Evolutionary conservation across 495 filamentous ascomycete species (phyloP), one percentile per base, ranked within the genome.

Genomic region (Oidiodendron maius): DNA sequence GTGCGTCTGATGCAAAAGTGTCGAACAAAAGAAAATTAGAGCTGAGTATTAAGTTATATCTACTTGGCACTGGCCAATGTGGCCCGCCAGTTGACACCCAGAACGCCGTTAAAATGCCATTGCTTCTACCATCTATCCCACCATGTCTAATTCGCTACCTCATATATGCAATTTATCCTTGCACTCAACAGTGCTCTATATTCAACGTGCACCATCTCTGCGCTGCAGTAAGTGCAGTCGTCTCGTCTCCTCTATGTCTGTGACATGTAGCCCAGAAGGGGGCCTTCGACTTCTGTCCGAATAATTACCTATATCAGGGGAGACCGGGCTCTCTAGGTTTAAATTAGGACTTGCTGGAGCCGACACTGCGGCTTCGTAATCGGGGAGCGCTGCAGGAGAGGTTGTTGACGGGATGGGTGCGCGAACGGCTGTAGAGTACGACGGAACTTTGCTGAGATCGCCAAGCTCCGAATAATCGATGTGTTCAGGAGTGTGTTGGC

Each of bases 361-460:
- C 11, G 71, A 65, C 4, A 72, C 66, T 9, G 71, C 76, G 11
- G 66, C 57, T 20, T 71, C 61, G 58, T 82, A 82, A 44, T 71
- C 71, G 1, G 78, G 78, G 21, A 82, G 64, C 2, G 63, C 63
- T 35, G 72, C 52, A 12, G 46, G 32, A 44, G 59, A 75, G 36
- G 57, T 69, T 12, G 71, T 71, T 22, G 61, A 65, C 34, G 73
- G 72, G 13, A 79, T 66, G 9, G 76, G 74, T 0, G 80, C 71
- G 38, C 73, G 78, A 15, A 90, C 72, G 0, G 89, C 89, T 11
- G 89, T 91, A 3, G 76, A 70, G 61, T 95, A 95, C 42, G 83
- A 89, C 3, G 89, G 89, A 6, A 93, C 86, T 42, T 82, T 84
- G 55, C 75, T 83, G 16, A 91, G 67, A 32, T 75, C 71, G 47